These are phyloP conservation scores for Chloridella minuta DNA, from an alignment of 352 stramenopile genomes.

Conservation along the genomic window DNA sequence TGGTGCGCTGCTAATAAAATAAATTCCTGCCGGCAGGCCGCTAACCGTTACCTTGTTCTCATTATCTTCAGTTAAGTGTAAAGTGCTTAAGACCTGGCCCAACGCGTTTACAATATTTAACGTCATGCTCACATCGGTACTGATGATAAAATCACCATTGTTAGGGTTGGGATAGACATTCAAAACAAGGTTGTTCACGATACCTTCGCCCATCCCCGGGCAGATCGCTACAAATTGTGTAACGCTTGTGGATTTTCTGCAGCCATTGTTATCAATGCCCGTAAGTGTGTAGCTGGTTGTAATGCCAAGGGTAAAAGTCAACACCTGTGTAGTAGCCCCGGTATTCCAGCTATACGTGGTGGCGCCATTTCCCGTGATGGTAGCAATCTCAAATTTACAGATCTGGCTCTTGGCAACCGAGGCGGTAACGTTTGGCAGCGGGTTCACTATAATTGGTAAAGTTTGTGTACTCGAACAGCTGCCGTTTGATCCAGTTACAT, in stretches of 20 bases:
- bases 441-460: background rate
- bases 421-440: background rate
- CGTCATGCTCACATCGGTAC: background rate
- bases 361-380: background rate
- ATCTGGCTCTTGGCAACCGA: background rate
- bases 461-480: background rate
- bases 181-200: too few relatives aligned
- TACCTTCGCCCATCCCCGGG: background rate
- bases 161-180: background rate
- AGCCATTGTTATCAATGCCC: background rate
- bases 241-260: background rate
- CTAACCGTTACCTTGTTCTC: too few relatives aligned
- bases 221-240: background rate
- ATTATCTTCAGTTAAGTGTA: too few relatives aligned
- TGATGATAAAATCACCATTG: background rate
- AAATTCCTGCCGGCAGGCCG: too few relatives aligned
- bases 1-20: too few relatives aligned
- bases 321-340: background rate
- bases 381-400: background rate
- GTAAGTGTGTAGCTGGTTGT: background rate
- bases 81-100: too few relatives aligned
- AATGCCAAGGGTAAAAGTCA: background rate
- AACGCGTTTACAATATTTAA: too few relatives aligned
- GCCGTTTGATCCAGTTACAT: background rate
- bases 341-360: background rate